phyloP scores from a whole-genome alignment of 352 stramenopile species.

The Pythium biforme region DNA sequence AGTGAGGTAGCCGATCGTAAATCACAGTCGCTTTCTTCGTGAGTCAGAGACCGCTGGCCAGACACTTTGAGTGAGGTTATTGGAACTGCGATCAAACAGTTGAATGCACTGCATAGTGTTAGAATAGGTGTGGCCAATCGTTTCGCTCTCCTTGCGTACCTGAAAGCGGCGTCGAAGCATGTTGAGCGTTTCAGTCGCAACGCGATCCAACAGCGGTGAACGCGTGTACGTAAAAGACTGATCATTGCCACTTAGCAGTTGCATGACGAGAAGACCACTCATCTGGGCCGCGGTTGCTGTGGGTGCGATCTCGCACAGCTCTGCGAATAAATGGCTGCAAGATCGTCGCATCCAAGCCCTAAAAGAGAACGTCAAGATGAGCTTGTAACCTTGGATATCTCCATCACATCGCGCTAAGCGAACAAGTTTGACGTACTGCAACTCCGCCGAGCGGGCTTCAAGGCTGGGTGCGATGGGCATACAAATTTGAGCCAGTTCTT shows the following conservation, averaged over 20 bases:
- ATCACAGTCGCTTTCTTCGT: too few species aligned
- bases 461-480: not conserved
- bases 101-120: not conserved
- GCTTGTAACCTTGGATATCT: not conserved
- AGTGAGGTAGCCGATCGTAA: too few species aligned
- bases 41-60: too few species aligned
- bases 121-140: not conserved
- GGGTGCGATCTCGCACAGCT: not conserved
- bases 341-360: slow-evolving; percentile 21
- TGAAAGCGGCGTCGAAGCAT: slow-evolving; percentile 11
- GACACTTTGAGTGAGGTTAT: too few species aligned
- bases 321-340: slow-evolving; percentile 13
- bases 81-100: not conserved
- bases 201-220: slow-evolving; percentile 3
- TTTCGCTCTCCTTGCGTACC: not conserved
- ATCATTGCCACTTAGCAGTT: slow-evolving; percentile 9
- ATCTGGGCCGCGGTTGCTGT: not conserved
- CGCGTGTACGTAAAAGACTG: not conserved
- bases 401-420: not conserved
- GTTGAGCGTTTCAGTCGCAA: not conserved
- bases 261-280: not conserved
- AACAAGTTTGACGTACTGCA: slow-evolving; percentile 3
- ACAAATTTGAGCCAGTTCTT: slow-evolving; percentile 13
- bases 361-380: not conserved
- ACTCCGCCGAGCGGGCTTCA: slow-evolving; percentile 1